phyloP scores from a whole-genome alignment of 2,329 filamentous ascomycete species.

The Sporothrix humicola region DNA sequence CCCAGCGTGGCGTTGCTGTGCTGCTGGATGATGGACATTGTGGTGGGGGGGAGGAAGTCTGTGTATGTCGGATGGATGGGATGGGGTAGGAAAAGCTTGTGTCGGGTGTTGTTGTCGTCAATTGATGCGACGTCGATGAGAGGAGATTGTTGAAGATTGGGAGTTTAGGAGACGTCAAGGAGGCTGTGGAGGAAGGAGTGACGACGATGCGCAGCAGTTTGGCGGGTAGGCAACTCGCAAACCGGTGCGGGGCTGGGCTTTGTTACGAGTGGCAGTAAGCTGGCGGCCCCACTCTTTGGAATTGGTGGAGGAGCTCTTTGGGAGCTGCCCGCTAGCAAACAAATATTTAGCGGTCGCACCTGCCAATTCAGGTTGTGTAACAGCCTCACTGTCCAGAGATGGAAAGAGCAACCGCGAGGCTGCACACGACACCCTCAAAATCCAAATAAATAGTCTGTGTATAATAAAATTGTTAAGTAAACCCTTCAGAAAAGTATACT shows the following conservation, averaged over 20 bases:
- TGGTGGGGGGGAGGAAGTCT: not conserved
- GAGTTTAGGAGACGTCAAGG: slow-evolving; percentile 1
- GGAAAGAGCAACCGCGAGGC: slow-evolving; percentile 11
- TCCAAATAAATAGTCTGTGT: too few relatives aligned
- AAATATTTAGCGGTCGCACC: not conserved
- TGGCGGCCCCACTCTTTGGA: slow-evolving; percentile 24
- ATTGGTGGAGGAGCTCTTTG: slow-evolving; percentile 10
- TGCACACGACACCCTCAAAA: not conserved
- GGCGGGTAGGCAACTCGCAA: slow-evolving; percentile 17
- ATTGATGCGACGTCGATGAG: not conserved
- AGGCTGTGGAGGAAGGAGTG: slow-evolving; percentile 6
- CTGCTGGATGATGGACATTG: slow-evolving; percentile 72
- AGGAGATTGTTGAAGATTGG: not conserved
- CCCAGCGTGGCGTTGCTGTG: slow-evolving; percentile 64
- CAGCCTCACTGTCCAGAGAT: not conserved
- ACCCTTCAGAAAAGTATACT: too few relatives aligned
- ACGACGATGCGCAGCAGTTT: slow-evolving; percentile 25
- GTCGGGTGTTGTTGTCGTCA: not conserved
- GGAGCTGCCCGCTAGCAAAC: not conserved
- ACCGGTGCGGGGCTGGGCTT: slow-evolving; percentile 28
- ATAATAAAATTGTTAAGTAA: too few relatives aligned
- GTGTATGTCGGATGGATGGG: not conserved
- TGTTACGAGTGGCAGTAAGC: not conserved
- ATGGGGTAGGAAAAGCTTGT: not conserved
- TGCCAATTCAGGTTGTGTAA: not conserved